These are phyloP conservation scores for Cenchrus fungigraminus DNA, from an alignment of 176 grass and related monocot species.

Conservation along the genomic window DNA sequence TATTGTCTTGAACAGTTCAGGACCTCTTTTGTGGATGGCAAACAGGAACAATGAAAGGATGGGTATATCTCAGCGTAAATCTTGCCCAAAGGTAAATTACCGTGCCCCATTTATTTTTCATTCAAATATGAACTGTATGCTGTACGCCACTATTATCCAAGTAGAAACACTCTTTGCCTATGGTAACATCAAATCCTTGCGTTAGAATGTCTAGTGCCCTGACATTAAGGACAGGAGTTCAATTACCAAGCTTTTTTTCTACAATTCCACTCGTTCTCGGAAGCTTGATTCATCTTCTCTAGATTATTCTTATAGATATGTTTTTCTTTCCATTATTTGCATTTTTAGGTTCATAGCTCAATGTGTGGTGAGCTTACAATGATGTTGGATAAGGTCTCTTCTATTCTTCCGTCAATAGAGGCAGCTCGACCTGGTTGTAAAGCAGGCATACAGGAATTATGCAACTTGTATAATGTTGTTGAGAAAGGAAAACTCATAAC, in stretches of 20 bases:
- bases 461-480: slow-evolving; percentile 74
- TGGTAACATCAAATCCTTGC: background rate
- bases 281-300: background rate
- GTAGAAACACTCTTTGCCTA: background rate
- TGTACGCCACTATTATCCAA: background rate
- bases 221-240: background rate
- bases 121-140: slow-evolving; percentile 9
- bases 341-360: slow-evolving; percentile 68
- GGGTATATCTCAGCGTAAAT: slow-evolving; percentile 41
- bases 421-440: slow-evolving; percentile 76
- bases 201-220: background rate
- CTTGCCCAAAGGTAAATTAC: slow-evolving; percentile 51
- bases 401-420: slow-evolving; percentile 90
- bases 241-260: background rate
- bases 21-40: slow-evolving; percentile 22
- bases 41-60: slow-evolving; percentile 10
- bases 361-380: slow-evolving; percentile 73
- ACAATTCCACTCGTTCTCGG: background rate
- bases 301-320: slow-evolving; percentile 8
- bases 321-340: slow-evolving; percentile 28
- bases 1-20: slow-evolving; percentile 41
- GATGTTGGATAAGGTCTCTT: slow-evolving; percentile 73
- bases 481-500: slow-evolving; percentile 83
- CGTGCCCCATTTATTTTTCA: background rate
- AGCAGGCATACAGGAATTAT: slow-evolving; percentile 86